phyloP scores from a whole-genome alignment of 768 basidiomycete species.

The Pilatotrama ljubarskyi region DNA sequence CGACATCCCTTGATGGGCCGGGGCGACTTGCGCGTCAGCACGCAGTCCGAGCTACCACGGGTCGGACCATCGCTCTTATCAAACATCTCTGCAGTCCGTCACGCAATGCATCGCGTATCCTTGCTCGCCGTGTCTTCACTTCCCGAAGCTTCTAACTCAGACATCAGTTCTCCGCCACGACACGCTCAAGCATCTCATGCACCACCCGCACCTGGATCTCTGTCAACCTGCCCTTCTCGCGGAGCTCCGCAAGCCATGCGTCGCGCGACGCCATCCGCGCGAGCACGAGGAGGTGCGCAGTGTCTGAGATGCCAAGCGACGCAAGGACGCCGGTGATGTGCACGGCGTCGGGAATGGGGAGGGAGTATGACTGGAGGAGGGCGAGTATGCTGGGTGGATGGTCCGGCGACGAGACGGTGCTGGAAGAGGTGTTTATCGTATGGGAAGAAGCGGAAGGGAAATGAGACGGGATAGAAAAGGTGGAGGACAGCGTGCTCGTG shows the following conservation, averaged over 20 bases:
- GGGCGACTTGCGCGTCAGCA: too few relatives aligned
- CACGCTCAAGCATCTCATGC: not conserved
- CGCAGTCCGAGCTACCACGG: too few relatives aligned
- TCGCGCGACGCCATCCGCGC: not conserved
- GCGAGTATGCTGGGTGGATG: not conserved
- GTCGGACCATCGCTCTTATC: too few relatives aligned
- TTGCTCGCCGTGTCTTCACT: not conserved
- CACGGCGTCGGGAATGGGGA: not conserved
- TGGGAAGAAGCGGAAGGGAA: too few relatives aligned
- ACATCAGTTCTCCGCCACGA: not conserved
- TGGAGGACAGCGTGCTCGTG: too few relatives aligned
- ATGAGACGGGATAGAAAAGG: too few relatives aligned
- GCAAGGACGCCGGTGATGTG: not conserved
- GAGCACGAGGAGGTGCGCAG: not conserved
- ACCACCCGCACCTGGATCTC: not conserved
- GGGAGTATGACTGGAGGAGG: not conserved
- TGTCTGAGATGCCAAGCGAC: not conserved
- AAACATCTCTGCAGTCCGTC: too few relatives aligned
- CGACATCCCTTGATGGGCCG: too few relatives aligned
- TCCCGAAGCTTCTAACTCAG: not conserved
- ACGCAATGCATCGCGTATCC: too few relatives aligned
- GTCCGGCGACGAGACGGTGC: too few relatives aligned
- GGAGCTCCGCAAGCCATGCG: slow-evolving; percentile 1
- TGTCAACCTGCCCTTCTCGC: not conserved
- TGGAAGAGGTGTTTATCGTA: too few relatives aligned